These are phyloP conservation scores for Tuber microsphaerosporum DNA, from an alignment of 495 filamentous ascomycete species.

Conservation along the genomic window DNA sequence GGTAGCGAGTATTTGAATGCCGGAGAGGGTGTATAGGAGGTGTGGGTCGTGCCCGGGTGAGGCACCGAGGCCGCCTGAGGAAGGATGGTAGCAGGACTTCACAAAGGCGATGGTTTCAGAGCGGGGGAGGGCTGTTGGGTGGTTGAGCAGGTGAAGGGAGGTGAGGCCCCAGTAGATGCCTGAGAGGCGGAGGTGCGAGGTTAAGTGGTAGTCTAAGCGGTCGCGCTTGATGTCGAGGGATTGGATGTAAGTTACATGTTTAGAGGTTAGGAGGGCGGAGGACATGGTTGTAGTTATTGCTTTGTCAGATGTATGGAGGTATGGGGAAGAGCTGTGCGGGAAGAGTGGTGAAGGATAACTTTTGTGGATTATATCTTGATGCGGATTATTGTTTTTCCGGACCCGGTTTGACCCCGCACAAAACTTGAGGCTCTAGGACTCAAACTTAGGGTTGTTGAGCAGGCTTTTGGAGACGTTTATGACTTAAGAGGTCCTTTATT, in stretches of 20 bases:
- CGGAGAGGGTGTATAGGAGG: slow-evolving; percentile 88
- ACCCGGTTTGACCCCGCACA: not conserved
- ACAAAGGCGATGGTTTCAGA: slow-evolving; percentile 82
- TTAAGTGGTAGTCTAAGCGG: slow-evolving; percentile 94
- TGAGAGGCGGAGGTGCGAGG: slow-evolving; percentile 88
- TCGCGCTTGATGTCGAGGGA: slow-evolving; percentile 83
- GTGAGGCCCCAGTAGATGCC: slow-evolving; percentile 95
- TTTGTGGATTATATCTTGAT: not conserved
- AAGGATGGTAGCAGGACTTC: slow-evolving; percentile 68
- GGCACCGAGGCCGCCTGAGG: slow-evolving; percentile 66
- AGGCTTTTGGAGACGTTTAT: not conserved
- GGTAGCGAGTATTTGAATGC: slow-evolving; percentile 79
- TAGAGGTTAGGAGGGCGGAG: slow-evolving; percentile 46
- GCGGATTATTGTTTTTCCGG: slow-evolving; percentile 4
- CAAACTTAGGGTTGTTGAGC: not conserved
- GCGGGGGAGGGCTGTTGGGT: slow-evolving; percentile 71
- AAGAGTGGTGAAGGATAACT: not conserved
- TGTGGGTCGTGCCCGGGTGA: slow-evolving; percentile 92
- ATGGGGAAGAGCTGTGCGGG: not conserved
- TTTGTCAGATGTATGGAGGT: not conserved
- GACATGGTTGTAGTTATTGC: slow-evolving; percentile 13
- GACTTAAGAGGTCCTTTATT: not conserved
- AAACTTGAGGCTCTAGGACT: not conserved
- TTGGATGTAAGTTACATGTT: slow-evolving; percentile 90
- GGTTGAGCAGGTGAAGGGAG: slow-evolving; percentile 74